A percentile compares a stretch with the other conserved stretches of the same genome.
Conservation (phyloP, 805 yeast genomes). For the Candida insectalens region DNA sequence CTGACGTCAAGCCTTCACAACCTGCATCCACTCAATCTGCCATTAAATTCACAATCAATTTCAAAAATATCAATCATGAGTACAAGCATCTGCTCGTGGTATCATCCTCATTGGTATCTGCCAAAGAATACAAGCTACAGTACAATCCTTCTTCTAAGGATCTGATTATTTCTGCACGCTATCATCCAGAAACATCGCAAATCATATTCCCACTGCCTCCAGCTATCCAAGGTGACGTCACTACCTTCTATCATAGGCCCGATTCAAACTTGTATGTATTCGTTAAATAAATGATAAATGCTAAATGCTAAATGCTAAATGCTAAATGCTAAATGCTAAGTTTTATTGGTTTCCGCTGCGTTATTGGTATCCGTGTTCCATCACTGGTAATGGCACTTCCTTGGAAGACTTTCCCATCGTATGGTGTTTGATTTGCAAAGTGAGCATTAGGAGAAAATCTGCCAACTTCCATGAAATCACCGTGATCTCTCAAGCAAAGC, state of each 20-base stretch:
- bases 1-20: too few species aligned
- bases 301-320: not conserved
- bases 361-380: too few species aligned
- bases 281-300: constrained; percentile 4
- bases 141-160: constrained; percentile 21
- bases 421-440: too few species aligned
- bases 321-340: too few species aligned
- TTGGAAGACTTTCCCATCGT: too few species aligned
- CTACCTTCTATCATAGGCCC: constrained; percentile 3
- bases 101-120: constrained; percentile 20
- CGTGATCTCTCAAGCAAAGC: too few species aligned
- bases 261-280: constrained; percentile 6
- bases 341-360: too few species aligned
- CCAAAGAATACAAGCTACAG: constrained; percentile 25
- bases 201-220: constrained; percentile 24
- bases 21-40: constrained; percentile 2
- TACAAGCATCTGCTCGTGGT: constrained; percentile 13
- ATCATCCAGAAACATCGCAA: constrained; percentile 4
- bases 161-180: constrained; percentile 22
- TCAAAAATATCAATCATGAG: constrained; percentile 10
- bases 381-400: too few species aligned
- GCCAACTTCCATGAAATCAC: too few species aligned
- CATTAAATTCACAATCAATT: constrained; percentile 11
- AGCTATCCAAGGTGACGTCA: constrained; percentile 10
- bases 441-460: too few species aligned